Evolutionary conservation across 2,329 filamentous ascomycete species (phyloP), one percentile per base, ranked within the genome.

Genomic region (Fusarium sp.): DNA sequence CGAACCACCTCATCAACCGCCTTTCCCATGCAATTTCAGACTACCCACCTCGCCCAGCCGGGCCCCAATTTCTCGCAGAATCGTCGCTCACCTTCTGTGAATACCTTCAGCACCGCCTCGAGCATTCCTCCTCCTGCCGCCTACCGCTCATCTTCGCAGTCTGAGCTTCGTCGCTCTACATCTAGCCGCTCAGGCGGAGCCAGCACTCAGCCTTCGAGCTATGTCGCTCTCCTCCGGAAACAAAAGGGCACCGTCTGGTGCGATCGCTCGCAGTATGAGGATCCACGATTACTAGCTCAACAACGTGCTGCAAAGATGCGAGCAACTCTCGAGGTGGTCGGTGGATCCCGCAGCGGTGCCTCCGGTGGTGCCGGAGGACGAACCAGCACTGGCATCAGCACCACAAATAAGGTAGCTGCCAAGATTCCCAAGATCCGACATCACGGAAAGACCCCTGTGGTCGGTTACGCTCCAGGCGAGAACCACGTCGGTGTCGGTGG

Each of bases 221-320:
- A 99, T 80, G 96, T 99, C 52, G 95, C 96, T 36, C 86, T 98
- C n/a, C 91, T 99, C 82, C 90, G 96, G 67, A 95, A 95, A 79
- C 96, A 99, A 81, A 98, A 98, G 79, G 96, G 94, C 33, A 99
- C 96, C 0, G 96, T 99, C 6, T 99, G 96, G 96, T 98, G 95
- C 83, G 96, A 98, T 78, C 91, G 95, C 55, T 88, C 95, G 11
- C 96, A 99, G 79, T 90, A 93, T 66, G 94, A 98, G 80, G 96
- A 99, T 78, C 93, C 95, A 1, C 88, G 94, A 51, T 83, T 96
- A 59, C 83, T 91, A 6, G 94, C 94, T 28, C 92, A 95, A 75
- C 94, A 97, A 79, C 89, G 92, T 60, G 92, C 92, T 38, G 96
- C 95, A 61, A 97, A 96, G 84, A 90, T 93, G 83, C 87, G 94